Base-by-base conservation (phyloP, 345 rosid species). In the Dipteronia dyeriana region DNA sequence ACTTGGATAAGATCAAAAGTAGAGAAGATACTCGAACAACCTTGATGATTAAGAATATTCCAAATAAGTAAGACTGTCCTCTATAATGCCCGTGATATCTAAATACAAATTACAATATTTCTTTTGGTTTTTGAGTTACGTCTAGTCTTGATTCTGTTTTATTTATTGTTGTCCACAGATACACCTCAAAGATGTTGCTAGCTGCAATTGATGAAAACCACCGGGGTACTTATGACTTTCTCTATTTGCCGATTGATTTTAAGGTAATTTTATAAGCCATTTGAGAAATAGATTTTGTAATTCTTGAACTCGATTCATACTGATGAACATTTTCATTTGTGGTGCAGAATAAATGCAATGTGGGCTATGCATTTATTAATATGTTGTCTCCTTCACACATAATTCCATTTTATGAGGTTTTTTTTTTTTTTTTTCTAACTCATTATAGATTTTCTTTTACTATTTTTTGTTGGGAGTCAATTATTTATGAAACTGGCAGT, bases 291-390 rank as follows among this genome's bases (percentile, higher is more conserved):
- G 68, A 7, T 20, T 19, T 62, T 26, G 0, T 65, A 49, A 25
- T 45, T 60, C 62, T 53, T n/a, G 64, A 73, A 60, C 5, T 19
- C 57, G 61, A 17, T 76, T 79, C 26, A 54, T 66, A 54, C 66
- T 79, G 79, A 80, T 71, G 22, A 51, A 45, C 25, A 60, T 78
- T 67, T 19, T 31, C 74, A 38, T 75, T 85, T 75, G 13, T 54
- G 57, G 26, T 85, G 89, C 91, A 92, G 97, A 90, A 92, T 70
- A 92, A 92, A 80, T 92, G 97, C 87, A 92, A 87, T 69, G 93
- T 92, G 76, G 97, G 97, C 53, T 92, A 92, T 82, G 97, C 93
- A 31, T 92, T 92, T 79, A 92, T 92, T 81, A 92, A 92, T 51
- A 89, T 92, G 93, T 71, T 90, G 68, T 90, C 94, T 56, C 90